Evolutionary conservation across 2,329 filamentous ascomycete species (phyloP).

Genomic region (Cladosporium velox): DNA sequence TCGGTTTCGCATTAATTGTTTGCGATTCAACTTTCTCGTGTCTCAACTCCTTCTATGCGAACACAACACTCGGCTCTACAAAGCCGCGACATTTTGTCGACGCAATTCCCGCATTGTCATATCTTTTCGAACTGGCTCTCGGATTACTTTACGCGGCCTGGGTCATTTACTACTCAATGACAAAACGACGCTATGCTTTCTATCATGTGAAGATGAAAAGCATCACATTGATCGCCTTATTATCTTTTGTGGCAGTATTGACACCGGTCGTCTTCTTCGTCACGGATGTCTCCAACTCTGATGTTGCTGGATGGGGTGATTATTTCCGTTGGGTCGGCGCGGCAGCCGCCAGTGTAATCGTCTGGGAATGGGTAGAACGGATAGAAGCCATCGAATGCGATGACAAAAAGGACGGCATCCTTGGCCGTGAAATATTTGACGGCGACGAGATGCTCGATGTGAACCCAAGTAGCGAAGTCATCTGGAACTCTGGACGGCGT

Average conservation of each 20-base stretch:
- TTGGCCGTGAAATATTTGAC: conserved; percentile 88
- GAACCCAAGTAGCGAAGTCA: conserved; percentile 59
- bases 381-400: conserved; percentile 91
- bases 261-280: conserved; percentile 94
- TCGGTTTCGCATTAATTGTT: conserved; percentile 88
- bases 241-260: conserved; percentile 79
- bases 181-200: conserved; percentile 87
- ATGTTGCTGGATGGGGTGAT: conserved; percentile 89
- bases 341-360: conserved; percentile 90
- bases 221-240: conserved; percentile 74
- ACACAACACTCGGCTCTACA: conserved; percentile 53
- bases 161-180: conserved; percentile 91
- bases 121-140: conserved; percentile 84
- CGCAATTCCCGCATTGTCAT: conserved; percentile 86
- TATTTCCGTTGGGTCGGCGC: conserved; percentile 97
- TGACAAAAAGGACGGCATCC: conserved; percentile 89
- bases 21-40: conserved; percentile 89
- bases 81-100: conserved; percentile 75
- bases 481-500: conserved; percentile 50
- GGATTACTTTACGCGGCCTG: conserved; percentile 88
- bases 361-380: conserved; percentile 97
- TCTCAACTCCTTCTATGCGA: conserved; percentile 78
- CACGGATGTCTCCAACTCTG: conserved; percentile 80
- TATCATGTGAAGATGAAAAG: conserved; percentile 90
- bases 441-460: conserved; percentile 87